Base-by-base conservation (phyloP, 2,329 filamentous ascomycete genomes). In the Xylaria sp. region DNA sequence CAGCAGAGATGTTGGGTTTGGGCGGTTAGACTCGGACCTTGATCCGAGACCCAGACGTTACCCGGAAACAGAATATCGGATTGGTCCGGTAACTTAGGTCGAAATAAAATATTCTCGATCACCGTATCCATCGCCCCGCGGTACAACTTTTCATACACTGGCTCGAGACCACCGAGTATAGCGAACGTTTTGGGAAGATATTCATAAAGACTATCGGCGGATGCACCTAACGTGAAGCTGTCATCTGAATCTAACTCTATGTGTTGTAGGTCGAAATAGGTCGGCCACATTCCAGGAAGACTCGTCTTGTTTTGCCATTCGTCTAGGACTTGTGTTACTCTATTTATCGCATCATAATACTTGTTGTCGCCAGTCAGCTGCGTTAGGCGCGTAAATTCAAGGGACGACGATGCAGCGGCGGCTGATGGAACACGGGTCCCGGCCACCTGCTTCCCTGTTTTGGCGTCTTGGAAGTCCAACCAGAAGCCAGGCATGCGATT, bases 251-350 rank as follows among this genome's bases (percentile, higher is more conserved):
- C 64, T 42, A 82, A 81, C 72, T 74, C 81, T 76, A 80, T 82
- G 84, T 69, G 85, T 80, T 72, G 82, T 81, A 78, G 85, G 76
- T 94, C 86, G 56, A 95, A 79, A 56, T 82, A 81, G 22, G 86
- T 83, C 0, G 91, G 92, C 90, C 90, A 96, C 82, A 96, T 85
- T 2, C 93, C 92, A 0, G 92, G 92, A 5, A 95, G 77, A n/a
- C 81, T 82, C 0, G 92, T 94, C 4, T 83, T 78, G 73, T 89
- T 88, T 78, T 96, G 92, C 59, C 87, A 86, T 44, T 83, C 81
- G 60, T 90, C 85, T n/a, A 96, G 83, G 25, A 89, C 86, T 64
- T 90, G 85, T 9, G 90, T 92, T 54, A 96, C 87, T 10, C 91
- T 86, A 64, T 90, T 89, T 63, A 93, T 86, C 0, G 92, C 92